Evolutionary conservation across 2,329 filamentous ascomycete species (phyloP).

Genomic region (Colletotrichum spinosum): DNA sequence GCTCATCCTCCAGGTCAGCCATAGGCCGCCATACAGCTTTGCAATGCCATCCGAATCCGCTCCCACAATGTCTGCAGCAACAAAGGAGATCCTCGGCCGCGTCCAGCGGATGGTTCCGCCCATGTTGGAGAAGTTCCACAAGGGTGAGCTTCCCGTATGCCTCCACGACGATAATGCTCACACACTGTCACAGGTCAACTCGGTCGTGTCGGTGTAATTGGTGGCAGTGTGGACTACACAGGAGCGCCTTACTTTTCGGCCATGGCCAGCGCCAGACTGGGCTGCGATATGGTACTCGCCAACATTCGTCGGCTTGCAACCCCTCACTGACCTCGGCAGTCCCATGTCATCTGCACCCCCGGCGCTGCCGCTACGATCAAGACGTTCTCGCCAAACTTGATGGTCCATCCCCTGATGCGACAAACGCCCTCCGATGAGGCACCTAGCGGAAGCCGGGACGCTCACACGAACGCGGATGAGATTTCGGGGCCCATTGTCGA

Average conservation of each 20-base stretch:
- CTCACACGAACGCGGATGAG: conserved; percentile 67
- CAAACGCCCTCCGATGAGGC: conserved; percentile 67
- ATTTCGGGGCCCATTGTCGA: conserved; percentile 78
- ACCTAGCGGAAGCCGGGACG: conserved; percentile 41
- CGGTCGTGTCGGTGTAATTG: conserved; percentile 92
- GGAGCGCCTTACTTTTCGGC: conserved; percentile 98
- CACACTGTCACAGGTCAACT: conserved; percentile 75
- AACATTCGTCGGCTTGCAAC: background rate
- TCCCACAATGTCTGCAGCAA: conserved; percentile 72
- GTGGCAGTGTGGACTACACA: conserved; percentile 95
- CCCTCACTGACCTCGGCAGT: conserved; percentile 58
- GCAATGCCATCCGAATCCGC: conserved; percentile 36
- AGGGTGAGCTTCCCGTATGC: conserved; percentile 69
- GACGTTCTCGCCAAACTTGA: conserved; percentile 96
- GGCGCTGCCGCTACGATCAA: conserved; percentile 91
- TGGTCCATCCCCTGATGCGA: conserved; percentile 97
- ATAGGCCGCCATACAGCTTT: background rate
- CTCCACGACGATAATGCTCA: background rate
- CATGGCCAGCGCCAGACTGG: conserved; percentile 92
- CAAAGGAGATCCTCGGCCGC: conserved; percentile 81
- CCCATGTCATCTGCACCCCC: conserved; percentile 95
- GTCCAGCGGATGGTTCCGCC: conserved; percentile 93
- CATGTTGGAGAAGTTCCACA: conserved; percentile 95
- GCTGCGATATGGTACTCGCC: conserved; percentile 82
- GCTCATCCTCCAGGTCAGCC: background rate